Evolutionary conservation across 1,139 yeast species (phyloP), one percentile per base, ranked within the genome.

Genomic region (Saccharomycopsis hybrid): DNA sequence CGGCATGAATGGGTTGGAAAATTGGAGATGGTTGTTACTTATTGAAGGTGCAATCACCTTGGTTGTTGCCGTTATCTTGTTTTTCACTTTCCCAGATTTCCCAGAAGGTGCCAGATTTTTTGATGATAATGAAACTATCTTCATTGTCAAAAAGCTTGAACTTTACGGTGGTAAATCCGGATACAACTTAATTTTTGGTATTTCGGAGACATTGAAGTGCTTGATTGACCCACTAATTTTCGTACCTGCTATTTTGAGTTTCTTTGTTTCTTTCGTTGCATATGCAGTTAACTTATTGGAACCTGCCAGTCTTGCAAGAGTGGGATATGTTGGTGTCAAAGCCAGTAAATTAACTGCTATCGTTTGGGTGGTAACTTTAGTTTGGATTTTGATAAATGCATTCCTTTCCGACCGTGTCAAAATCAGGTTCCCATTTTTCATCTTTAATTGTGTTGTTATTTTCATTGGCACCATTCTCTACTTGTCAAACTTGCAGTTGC

Each of bases 11-110:
- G 82, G 82, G 4, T 58, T 71, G 42, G 62, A 60, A 18, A 70
- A 84, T n/a, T 84, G 90, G 92, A 73, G 79, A 64, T 84, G 87
- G 85, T 71, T 85, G 54, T 85, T 80, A 63, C 75, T 84, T 56
- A 74, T 85, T 56, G 92, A 85, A 62, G 92, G 92, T 50, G 70
- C 80, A 3, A 69, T 82, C 58, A 85, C 95, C 29, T 74, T 76
- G 41, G 82, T 81, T 33, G 64, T 82, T 38, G 81, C 87, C 1
- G 54, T 82, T 37, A 53, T 82, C n/a, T 71, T 85, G 54, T 85
- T 67, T 65, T 82, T 83, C 61, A 65, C 74, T 39, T 73, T 86
- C 56, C 82, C 94, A 9, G 92, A 86, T 63, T 80, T 81, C 74
- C 89, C 89, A 39, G 82, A 77, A 74, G 82, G 67, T 61, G 42